Base-by-base conservation (phyloP, 805 yeast genomes). In the Jamesozyma rosinii region DNA sequence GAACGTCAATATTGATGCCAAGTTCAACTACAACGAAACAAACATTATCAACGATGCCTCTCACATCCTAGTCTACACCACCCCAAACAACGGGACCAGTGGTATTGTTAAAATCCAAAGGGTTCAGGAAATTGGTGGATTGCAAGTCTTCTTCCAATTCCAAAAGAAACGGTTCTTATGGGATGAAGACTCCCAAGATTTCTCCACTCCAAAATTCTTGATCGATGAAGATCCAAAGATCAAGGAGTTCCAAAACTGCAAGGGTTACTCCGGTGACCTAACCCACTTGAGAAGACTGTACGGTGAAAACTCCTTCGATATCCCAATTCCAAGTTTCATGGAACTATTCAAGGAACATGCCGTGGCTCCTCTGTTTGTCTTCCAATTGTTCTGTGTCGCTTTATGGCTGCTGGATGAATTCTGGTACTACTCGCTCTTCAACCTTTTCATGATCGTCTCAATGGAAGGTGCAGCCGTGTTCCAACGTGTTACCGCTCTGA, bases 311-410 rank as follows among this genome's bases (percentile, higher is more conserved):
- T 75, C 75, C 51, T 92, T 92, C 59, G 98, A 92, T 59, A 90
- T 92, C 51, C 98, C 98, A 26, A 75, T 92, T 43, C 98, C 98
- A 40, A 77, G 95, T 0, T 90, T 92, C 55, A 49, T 75, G 44
- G 97, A 90, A 64, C 71, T 92, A 55, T 92, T 92, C 71, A 82
- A 86, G 59, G 97, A 92, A 66, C 98, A 92, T 62, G 97, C 97
- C 10, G 89, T 92, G 33, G 97, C 98, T 13, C 98, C 98, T 11
- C 86, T 92, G 63, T 92, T 92, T 55, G 95, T 92, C 21, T 92
- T 92, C 71, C 98, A 92, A 69, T 73, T 92, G 44, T 92, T 92
- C 63, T 89, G 97, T 60, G 94, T 90, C 46, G 95, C 90, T 4
- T 71, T 92, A 49, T 92, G 97, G 97, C 75, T 86, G 58, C 76